Base-by-base conservation (phyloP, 371 early-diverging fungal species). In the Fennellomyces sp. region DNA sequence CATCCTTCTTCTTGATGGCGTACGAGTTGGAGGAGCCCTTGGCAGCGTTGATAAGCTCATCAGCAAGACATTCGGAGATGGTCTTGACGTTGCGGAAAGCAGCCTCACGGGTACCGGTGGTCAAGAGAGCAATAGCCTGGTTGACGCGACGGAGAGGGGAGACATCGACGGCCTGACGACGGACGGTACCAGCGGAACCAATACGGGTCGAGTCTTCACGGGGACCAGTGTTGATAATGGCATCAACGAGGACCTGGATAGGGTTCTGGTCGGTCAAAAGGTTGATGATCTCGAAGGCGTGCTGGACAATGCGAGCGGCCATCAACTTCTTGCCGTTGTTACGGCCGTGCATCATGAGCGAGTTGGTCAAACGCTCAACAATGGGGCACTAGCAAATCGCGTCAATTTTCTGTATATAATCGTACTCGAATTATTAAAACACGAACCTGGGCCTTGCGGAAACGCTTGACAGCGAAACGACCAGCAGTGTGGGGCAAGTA, bases 1-100 rank as follows among this genome's bases (percentile, higher is more conserved):
- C 99, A 83, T 99, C 99, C 95, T 98, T 99, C 95, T 99, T 99
- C 94, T 99, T 97, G 91, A 97, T 98, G 76, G 97, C 99, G 75
- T 97, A 98, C 55, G 95, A 95, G 95, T 97, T 97, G 81, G 97
- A 94, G 56, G 97, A 97, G 66, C 98, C 98, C 78, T 88, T 95
- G 73, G 96, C 93, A 65, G 99, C 99, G 87, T 97, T 98, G 88
- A 99, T 99, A 75, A 99, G 90, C 85, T 99, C 99, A 84, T 99
- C 99, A 74, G 99, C 99, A 68, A 99, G 94, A 86, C 98, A 97
- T 88, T 99, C 99, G 68, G 99, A 95, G 80, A 99, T 94, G 78
- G 97, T 97, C 93, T 99, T 99, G 83, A 68, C 70, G 61, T 70
- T 70, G 61, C 70, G 70, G 70, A 67, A 70, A 60, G 66, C 67